Evolutionary conservation across 257 asterid species (phyloP), one percentile per base, ranked within the genome.

Genomic region (Solanum infundibuliforme): DNA sequence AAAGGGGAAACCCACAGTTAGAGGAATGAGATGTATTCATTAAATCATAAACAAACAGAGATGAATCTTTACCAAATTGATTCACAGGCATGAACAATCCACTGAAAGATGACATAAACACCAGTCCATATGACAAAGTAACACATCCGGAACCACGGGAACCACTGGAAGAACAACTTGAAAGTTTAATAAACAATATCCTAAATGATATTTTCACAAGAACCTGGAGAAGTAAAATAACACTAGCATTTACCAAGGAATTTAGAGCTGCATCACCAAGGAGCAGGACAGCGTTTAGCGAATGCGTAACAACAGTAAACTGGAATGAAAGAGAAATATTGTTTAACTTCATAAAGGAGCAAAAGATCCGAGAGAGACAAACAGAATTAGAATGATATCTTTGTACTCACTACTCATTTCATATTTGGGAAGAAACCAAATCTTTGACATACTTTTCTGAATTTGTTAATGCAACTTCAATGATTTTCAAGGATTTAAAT

Each of bases 291-390:
- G 85, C 91, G 16, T 95, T 96, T 52, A 97, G 94, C 6, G 99
- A 92, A 94, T 97, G 99, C n/a, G 98, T 91, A 83, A 92, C 87
- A 43, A 95, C 95, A 86, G 99, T 97, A 92, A 94, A 88, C 99
- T 97, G 92, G 46, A 66, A 66, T 6, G 72, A 38, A 21, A 39
- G 9, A 66, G 79, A 74, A 83, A 85, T 39, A 48, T 82, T 46
- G 38, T 48, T 81, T 10, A 82, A 18, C 85, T 82, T 82, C 27
- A 86, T 36, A 87, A 73, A 74, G 87, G 58, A 86, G 72, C 84
- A 77, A 25, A 88, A 48, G 85, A 82, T 82, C 18, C 69, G 0
- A 82, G 31, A 18, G 12, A 29, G 69, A 46, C 68, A 1, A 81
- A 76, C 32, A 82, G 20, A 82, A 29, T 48, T 29, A 46, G 68